Percentiles rank a stretch among this genome's conserved stretches.
phyloP scores from a whole-genome alignment of 2,329 filamentous ascomycete genomes.

The Pezicula neosporulosa region DNA sequence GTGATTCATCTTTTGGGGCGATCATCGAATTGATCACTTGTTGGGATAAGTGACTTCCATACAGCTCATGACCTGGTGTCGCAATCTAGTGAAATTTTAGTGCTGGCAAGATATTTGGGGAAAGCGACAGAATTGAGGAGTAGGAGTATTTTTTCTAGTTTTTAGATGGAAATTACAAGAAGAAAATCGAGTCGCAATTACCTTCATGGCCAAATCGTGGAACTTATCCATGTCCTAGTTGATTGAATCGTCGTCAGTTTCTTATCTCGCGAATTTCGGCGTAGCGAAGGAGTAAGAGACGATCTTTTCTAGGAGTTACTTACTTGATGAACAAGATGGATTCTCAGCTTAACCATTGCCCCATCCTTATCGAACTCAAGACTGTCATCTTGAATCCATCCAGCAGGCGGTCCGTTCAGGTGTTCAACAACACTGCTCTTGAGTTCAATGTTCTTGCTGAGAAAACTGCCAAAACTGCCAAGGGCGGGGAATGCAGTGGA shows the following conservation, averaged over 20 bases:
- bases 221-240: conserved; percentile 22
- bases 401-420: conserved; percentile 17
- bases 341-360: conserved; percentile 19
- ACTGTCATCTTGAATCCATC: conserved; percentile 19
- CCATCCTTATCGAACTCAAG: conserved; percentile 20
- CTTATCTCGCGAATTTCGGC: no score
- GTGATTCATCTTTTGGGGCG: conserved; percentile 47
- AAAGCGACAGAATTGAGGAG: not conserved
- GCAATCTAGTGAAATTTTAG: conserved; percentile 21
- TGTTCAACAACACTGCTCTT: conserved; percentile 21
- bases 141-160: not conserved
- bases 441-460: not conserved
- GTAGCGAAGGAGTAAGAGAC: no score
- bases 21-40: conserved; percentile 50
- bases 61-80: conserved; percentile 46
- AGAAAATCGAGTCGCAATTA: conserved; percentile 6
- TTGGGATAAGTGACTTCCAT: conserved; percentile 49
- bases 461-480: not conserved
- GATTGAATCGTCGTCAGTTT: no score
- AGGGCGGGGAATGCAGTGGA: conserved; percentile 1
- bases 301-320: no score
- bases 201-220: conserved; percentile 25
- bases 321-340: conserved; percentile 21
- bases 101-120: not conserved
- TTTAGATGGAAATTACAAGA: not conserved